Evolutionary conservation across 176 grass and related monocot species (phyloP).

Genomic region (Chloris gayana): DNA sequence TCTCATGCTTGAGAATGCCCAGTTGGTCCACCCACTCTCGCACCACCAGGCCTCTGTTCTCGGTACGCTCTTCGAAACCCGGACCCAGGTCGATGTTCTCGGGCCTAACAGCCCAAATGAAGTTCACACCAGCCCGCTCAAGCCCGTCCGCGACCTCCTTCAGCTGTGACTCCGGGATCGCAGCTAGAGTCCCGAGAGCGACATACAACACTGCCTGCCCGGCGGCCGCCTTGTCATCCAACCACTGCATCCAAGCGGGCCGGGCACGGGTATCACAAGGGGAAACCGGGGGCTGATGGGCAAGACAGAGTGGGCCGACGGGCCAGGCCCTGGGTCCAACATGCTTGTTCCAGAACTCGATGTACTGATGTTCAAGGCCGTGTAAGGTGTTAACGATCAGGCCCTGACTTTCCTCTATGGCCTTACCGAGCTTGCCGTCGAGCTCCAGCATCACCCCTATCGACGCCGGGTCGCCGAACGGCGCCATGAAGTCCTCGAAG

Average conservation of each 20-base stretch:
- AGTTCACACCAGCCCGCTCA: not conserved
- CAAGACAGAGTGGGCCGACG: slow-evolving; percentile 3
- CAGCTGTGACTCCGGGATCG: not conserved
- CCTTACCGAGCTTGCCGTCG: not conserved
- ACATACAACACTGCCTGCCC: slow-evolving; percentile 20
- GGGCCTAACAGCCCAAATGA: slow-evolving; percentile 25
- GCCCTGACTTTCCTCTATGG: slow-evolving; percentile 10
- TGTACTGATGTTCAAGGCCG: slow-evolving; percentile 17
- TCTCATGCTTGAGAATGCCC: not conserved
- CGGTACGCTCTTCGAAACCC: slow-evolving; percentile 21
- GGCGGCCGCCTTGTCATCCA: slow-evolving; percentile 30
- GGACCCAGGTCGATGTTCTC: not conserved
- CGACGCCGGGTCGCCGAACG: not conserved
- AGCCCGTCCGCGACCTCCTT: slow-evolving; percentile 5
- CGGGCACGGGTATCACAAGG: not conserved
- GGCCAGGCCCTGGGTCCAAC: slow-evolving; percentile 13
- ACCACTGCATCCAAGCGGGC: slow-evolving; percentile 15
- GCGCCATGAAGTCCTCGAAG: not conserved
- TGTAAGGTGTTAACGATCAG: slow-evolving; percentile 41
- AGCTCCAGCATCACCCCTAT: not conserved
- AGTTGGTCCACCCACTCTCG: slow-evolving; percentile 43
- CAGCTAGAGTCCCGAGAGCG: not conserved
- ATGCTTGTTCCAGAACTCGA: slow-evolving; percentile 28
- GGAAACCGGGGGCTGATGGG: not conserved
- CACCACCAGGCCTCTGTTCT: slow-evolving; percentile 22